A percentile compares a stretch with the other conserved stretches of the same genome.
Conservation (phyloP, 306 rosid genomes). For the Citrullus amarus region DNA sequence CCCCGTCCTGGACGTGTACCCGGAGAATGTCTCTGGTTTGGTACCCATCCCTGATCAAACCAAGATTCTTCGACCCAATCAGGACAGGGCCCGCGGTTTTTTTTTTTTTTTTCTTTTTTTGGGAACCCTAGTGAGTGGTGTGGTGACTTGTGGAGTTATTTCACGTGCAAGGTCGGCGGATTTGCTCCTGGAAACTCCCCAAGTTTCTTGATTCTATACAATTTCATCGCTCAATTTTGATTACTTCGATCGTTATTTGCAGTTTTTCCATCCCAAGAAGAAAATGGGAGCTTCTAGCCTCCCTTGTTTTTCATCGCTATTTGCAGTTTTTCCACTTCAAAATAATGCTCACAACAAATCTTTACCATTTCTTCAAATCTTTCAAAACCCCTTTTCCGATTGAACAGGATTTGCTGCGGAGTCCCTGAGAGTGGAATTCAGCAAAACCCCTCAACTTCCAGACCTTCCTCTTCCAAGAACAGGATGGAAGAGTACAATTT, state of each 20-base stretch:
- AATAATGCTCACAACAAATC: neutral
- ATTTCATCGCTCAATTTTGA: neutral
- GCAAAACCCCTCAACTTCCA: slow-evolving; percentile 23
- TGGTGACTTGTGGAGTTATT: neutral
- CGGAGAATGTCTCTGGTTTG: no score
- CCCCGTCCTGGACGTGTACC: no score
- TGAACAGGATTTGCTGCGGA: slow-evolving; percentile 30
- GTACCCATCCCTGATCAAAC: no score
- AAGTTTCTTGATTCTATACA: neutral
- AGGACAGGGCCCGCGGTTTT: no score
- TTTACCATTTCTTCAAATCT: neutral
- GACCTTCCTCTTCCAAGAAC: slow-evolving; percentile 28
- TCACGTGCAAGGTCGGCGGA: neutral
- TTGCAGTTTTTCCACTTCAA: slow-evolving; percentile 23
- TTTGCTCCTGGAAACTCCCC: neutral
- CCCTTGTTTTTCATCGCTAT: slow-evolving; percentile 22
- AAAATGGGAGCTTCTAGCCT: slow-evolving; percentile 33
- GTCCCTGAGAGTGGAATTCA: slow-evolving; percentile 45
- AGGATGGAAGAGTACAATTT: slow-evolving; percentile 66
- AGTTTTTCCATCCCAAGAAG: neutral
- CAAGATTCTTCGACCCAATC: no score
- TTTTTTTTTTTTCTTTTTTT: no score
- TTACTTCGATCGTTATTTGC: neutral
- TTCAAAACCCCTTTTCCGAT: slow-evolving; percentile 9
- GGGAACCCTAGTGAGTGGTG: no score